These are phyloP conservation scores for Zizania latifolia DNA, from an alignment of 176 grass and related monocot genomes.

Conservation along the genomic window DNA sequence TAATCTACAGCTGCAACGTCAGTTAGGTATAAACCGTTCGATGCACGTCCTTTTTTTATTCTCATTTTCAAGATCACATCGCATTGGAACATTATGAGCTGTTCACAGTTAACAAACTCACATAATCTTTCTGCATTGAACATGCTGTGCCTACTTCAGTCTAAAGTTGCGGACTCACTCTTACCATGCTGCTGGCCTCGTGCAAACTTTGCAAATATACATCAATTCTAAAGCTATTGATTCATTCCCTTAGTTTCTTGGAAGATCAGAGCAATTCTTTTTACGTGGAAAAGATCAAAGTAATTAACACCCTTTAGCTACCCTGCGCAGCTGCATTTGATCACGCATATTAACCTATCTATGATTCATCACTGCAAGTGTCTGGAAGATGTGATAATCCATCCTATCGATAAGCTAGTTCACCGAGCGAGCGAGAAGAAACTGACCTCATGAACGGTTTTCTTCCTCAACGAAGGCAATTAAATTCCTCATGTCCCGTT, in stretches of 20 bases:
- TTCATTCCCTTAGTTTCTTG: neutral
- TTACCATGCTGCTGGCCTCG: neutral
- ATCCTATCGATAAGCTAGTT: neutral
- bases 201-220: neutral
- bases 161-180: neutral
- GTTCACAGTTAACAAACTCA: neutral
- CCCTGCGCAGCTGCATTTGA: neutral
- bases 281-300: too few species aligned
- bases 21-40: slow-evolving; percentile 7
- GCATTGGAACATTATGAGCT: neutral
- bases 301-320: neutral
- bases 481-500: neutral
- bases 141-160: neutral
- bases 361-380: neutral
- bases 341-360: neutral
- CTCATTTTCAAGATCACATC: neutral
- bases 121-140: neutral
- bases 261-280: neutral
- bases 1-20: neutral
- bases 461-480: neutral
- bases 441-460: neutral
- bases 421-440: neutral
- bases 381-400: neutral
- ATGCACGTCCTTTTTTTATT: neutral
- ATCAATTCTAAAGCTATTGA: neutral